Evolutionary conservation across 1,284 basidiomycete genomes (phyloP).

Genomic region (Marasmius fiardii): DNA sequence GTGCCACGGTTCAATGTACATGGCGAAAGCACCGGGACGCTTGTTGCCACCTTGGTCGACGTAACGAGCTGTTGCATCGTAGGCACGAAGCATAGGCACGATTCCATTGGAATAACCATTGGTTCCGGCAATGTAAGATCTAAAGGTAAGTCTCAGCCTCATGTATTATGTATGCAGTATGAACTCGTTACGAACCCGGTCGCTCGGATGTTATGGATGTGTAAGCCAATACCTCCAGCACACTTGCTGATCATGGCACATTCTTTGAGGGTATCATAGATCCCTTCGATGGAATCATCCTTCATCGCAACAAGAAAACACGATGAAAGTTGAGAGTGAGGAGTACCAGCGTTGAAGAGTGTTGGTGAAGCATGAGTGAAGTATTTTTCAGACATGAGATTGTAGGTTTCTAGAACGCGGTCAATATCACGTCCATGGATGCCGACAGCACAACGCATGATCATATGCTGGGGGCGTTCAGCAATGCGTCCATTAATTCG

Average conservation of each 20-base stretch:
- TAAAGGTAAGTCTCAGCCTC: slow-evolving; percentile 23
- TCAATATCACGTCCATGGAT: slow-evolving; percentile 94
- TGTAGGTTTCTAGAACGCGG: slow-evolving; percentile 88
- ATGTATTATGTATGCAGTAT: slow-evolving; percentile 13
- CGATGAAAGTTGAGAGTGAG: slow-evolving; percentile 91
- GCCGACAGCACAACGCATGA: slow-evolving; percentile 99
- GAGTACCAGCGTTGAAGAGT: slow-evolving; percentile 98
- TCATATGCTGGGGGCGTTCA: slow-evolving; percentile 98
- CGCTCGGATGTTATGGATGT: slow-evolving; percentile 95
- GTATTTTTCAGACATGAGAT: slow-evolving; percentile 94
- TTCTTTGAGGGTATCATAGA: slow-evolving; percentile 97
- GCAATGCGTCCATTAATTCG: slow-evolving; percentile 94
- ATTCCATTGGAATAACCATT: slow-evolving; percentile 99
- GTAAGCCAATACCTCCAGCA: slow-evolving; percentile 96
- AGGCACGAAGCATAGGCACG: slow-evolving; percentile 98
- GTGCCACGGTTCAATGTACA: slow-evolving; percentile 98
- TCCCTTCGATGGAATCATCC: slow-evolving; percentile 98
- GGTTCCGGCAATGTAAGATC: slow-evolving; percentile 90
- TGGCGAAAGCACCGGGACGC: slow-evolving; percentile 97
- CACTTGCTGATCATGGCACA: slow-evolving; percentile 99
- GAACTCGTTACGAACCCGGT: slow-evolving; percentile 64
- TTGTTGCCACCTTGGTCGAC: slow-evolving; percentile 99
- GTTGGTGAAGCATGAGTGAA: slow-evolving; percentile 99
- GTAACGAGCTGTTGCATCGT: slow-evolving; percentile 97
- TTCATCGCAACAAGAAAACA: slow-evolving; percentile 99